These are phyloP conservation scores for Septoria petroselini DNA, from an alignment of 2,329 filamentous ascomycete genomes.

Conservation along the genomic window DNA sequence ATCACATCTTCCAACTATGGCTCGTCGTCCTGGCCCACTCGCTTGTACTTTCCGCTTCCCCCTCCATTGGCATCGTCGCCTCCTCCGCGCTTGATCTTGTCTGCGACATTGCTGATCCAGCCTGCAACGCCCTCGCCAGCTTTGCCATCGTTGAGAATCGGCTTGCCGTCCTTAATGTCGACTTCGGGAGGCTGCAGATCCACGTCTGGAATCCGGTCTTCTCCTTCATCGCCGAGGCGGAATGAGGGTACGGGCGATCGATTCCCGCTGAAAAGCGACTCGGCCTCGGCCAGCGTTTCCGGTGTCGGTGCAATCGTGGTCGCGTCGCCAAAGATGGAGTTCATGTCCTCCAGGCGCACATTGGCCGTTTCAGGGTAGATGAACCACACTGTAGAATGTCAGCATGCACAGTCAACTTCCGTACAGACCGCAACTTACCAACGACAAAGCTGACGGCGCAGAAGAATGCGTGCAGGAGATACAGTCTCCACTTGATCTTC, in stretches of 20 bases:
- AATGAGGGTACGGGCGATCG: conserved; percentile 78
- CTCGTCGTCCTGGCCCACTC: conserved; percentile 46
- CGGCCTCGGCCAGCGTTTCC: conserved; percentile 70
- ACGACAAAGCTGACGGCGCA: conserved; percentile 93
- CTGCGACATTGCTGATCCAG: conserved; percentile 63
- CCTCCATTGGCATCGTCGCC: conserved; percentile 42
- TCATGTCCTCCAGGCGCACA: conserved; percentile 94
- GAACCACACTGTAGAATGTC: conserved; percentile 71
- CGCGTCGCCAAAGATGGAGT: conserved; percentile 87
- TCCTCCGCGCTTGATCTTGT: conserved; percentile 52
- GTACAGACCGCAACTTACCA: conserved; percentile 60
- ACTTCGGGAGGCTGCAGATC: conserved; percentile 76
- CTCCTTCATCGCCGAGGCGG: conserved; percentile 51
- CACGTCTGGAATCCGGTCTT: conserved; percentile 68
- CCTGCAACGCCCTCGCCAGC: conserved; percentile 59
- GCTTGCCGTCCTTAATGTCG: conserved; percentile 50
- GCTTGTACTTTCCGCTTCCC: conserved; percentile 48
- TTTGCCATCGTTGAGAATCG: conserved; percentile 42
- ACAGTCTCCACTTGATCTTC: conserved; percentile 87
- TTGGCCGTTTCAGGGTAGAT: conserved; percentile 96
- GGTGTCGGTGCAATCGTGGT: conserved; percentile 80
- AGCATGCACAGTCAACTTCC: conserved; percentile 2
- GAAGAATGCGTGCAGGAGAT: conserved; percentile 94
- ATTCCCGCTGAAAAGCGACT: conserved; percentile 69
- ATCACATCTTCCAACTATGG: conserved; percentile 13